Conservation (phyloP, 139 green algal genomes). For the Chlamydomonas asymmetrica region DNA sequence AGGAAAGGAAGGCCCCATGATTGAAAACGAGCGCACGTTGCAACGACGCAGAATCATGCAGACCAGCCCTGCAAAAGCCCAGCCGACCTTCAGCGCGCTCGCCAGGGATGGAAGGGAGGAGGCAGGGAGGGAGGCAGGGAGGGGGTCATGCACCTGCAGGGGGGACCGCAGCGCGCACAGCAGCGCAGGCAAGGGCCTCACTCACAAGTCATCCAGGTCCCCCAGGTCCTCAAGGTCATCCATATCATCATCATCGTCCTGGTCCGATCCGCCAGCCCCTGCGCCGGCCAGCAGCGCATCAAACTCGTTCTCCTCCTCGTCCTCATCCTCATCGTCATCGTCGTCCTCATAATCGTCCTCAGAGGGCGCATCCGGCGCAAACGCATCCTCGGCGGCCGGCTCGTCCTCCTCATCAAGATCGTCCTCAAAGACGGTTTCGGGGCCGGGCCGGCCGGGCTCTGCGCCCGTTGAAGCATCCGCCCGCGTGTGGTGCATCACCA, state of each 20-base stretch:
- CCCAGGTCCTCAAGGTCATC: constrained; percentile 7
- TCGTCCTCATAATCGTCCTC: constrained; percentile 7
- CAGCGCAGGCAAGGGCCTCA: no score
- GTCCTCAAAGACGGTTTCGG: constrained; percentile 40
- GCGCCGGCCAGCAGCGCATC: constrained; percentile 23
- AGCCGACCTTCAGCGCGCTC: no score
- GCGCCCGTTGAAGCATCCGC: not conserved
- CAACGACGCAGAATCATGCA: no score
- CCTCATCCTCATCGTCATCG: not conserved
- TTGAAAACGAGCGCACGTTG: no score
- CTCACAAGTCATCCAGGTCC: constrained; percentile 2
- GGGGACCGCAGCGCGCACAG: no score
- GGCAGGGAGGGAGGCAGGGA: no score
- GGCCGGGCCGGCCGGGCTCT: constrained; percentile 9
- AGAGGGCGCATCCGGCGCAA: constrained; percentile 1
- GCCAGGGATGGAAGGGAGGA: no score
- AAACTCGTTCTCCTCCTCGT: constrained; percentile 29
- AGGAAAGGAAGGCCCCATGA: no score
- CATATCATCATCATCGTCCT: constrained; percentile 3
- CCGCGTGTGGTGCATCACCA: constrained; percentile 42
- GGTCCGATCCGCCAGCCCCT: not conserved
- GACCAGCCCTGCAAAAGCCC: no score
- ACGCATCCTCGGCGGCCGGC: constrained; percentile 37
- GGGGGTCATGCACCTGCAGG: no score
- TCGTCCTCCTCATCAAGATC: constrained; percentile 34